These are phyloP conservation scores for Lasiosphaeria ovina DNA, from an alignment of 495 filamentous ascomycete species.

Conservation along the genomic window DNA sequence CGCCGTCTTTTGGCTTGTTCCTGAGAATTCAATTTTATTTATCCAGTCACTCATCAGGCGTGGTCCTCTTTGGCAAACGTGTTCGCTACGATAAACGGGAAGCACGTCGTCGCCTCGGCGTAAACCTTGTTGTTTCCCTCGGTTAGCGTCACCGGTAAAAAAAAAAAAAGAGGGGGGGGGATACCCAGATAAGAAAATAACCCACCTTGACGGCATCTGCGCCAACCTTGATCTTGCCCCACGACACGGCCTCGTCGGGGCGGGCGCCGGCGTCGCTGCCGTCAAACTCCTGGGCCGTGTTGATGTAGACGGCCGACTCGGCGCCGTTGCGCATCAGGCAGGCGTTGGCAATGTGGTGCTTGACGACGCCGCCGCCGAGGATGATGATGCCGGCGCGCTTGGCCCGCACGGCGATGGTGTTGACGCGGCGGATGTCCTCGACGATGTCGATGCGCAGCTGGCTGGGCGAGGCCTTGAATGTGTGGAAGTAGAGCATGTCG, in stretches of 20 bases:
- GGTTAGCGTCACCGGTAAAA: background rate
- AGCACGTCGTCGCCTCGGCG: slow-evolving; percentile 86
- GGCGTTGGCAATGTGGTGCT: slow-evolving; percentile 97
- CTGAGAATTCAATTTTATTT: slow-evolving; percentile 4
- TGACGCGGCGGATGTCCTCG: slow-evolving; percentile 83
- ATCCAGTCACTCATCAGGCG: background rate
- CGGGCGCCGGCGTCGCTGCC: slow-evolving; percentile 94
- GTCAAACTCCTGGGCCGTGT: slow-evolving; percentile 95
- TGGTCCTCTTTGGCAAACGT: slow-evolving; percentile 71
- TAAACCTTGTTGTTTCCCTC: slow-evolving; percentile 59
- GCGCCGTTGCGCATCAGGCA: slow-evolving; percentile 96
- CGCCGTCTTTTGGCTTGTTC: background rate
- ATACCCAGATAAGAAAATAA: slow-evolving; percentile 1
- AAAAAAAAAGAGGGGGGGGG: slow-evolving; percentile 2
- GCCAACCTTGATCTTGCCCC: slow-evolving; percentile 93
- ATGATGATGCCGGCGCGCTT: slow-evolving; percentile 90
- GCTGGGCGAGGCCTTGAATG: slow-evolving; percentile 76
- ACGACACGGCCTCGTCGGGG: slow-evolving; percentile 95
- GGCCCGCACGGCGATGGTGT: slow-evolving; percentile 81
- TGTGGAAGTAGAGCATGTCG: slow-evolving; percentile 98
- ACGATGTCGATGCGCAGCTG: slow-evolving; percentile 84
- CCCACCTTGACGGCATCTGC: slow-evolving; percentile 81
- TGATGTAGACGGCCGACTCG: slow-evolving; percentile 94
- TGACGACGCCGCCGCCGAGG: slow-evolving; percentile 86
- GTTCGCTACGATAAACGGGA: slow-evolving; percentile 91